Evolutionary conservation across 192 early-diverging fungal genomes (phyloP).

Genomic region (Backusella liffmaniae): DNA sequence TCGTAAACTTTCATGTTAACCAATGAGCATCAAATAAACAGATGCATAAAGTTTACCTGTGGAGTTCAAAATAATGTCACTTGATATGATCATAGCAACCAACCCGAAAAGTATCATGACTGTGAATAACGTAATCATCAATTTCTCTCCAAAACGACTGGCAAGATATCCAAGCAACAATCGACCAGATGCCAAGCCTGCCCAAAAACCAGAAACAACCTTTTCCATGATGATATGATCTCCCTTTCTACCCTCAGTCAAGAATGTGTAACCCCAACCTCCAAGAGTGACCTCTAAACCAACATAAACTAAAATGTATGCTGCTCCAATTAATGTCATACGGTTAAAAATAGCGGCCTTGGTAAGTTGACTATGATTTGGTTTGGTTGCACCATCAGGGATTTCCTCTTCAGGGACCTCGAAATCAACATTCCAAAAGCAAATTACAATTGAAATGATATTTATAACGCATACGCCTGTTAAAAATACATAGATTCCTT

Average conservation of each 20-base stretch:
- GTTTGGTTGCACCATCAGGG: background rate
- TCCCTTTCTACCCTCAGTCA: conserved; percentile 29
- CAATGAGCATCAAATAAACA: background rate
- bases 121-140: conserved; percentile 25
- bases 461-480: conserved; percentile 11
- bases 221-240: conserved; percentile 21
- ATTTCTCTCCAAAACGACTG: conserved; percentile 35
- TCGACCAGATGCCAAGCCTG: conserved; percentile 33
- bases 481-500: conserved; percentile 32
- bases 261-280: conserved; percentile 35
- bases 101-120: conserved; percentile 10
- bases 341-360: conserved; percentile 15
- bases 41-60: conserved; percentile 17
- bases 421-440: conserved; percentile 18
- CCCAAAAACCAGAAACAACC: conserved; percentile 37
- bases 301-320: conserved; percentile 36
- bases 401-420: conserved; percentile 4
- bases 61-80: conserved; percentile 17
- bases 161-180: conserved; percentile 32
- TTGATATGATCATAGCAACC: conserved; percentile 5
- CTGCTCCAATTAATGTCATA: conserved; percentile 28
- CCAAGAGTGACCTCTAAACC: conserved; percentile 39
- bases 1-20: background rate
- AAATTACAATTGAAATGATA: conserved; percentile 18
- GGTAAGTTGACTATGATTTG: background rate